Base-by-base conservation (phyloP, 345 rosid genomes). In the Nasturtium officinale region DNA sequence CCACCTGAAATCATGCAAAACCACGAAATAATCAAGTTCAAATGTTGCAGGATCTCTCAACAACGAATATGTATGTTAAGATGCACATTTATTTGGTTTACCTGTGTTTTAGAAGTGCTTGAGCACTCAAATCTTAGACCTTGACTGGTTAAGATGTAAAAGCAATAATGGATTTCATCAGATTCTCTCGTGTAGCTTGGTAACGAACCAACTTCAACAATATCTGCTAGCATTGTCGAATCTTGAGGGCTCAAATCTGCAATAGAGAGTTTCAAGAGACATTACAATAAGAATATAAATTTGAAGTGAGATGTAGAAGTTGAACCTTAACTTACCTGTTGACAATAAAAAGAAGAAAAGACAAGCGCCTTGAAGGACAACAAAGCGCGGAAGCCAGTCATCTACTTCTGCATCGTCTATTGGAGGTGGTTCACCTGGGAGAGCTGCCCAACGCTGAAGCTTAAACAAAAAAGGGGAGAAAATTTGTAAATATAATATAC, bases 211-310 rank as follows among this genome's bases (percentile, higher is more conserved):
- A 95, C 79, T 82, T 95, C 96, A 38, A 86, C 90, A 61, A 89
- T 62, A 79, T 95, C 99, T 2, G 96, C 83, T 32, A 94, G 80
- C 60, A 95, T 72, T 51, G 97, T 74, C 32, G 97, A 95, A 71
- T 91, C 99, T 72, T 91, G 96, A 51, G 99, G 99, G 78, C 96
- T 88, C 77, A 95, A 81, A 80, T 95, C 99, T 91, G 87, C 81
- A 80, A 13, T n/a, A 64, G 7, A 60, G 54, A 42, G 48, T 16
- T 52, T n/a, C 32, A 75, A 60, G 40, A 61, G n/a, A 61, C 54
- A 21, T 40, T 32, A 68, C 57, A 61, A 16, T n/a, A 50, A 5
- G 12, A 18, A 1, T 20, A 21, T 0, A 46, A 40, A 33, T 37
- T 38, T 64, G 5, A 46, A n/a, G 37, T 6, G 42, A 68, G 65